Evolutionary conservation across 2,329 filamentous ascomycete genomes (phyloP).

Genomic region (Nigrospora oryzae): DNA sequence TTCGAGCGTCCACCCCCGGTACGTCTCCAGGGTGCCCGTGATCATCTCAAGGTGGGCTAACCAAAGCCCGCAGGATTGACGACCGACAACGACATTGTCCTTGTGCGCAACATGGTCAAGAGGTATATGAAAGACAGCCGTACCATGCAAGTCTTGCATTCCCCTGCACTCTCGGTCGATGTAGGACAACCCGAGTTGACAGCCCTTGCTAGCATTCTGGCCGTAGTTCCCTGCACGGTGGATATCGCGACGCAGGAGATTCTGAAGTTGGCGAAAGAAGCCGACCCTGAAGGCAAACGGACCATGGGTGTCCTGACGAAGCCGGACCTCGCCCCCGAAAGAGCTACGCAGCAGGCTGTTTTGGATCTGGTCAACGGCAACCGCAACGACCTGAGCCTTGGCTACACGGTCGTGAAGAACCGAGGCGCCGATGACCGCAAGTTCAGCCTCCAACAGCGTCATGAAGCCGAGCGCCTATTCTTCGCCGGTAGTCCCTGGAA

Average conservation of each 20-base stretch:
- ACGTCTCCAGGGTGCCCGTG: neutral
- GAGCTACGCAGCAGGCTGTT: constrained; percentile 21
- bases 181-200: neutral
- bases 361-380: constrained; percentile 29
- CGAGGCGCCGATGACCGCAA: constrained; percentile 28
- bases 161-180: neutral
- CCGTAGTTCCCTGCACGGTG: constrained; percentile 30
- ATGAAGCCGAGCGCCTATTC: constrained; percentile 20
- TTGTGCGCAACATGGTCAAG: constrained; percentile 11
- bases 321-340: constrained; percentile 40
- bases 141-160: constrained; percentile 24
- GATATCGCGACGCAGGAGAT: constrained; percentile 34
- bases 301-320: constrained; percentile 49
- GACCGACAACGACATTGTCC: constrained; percentile 4
- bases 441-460: constrained; percentile 15
- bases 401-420: constrained; percentile 36
- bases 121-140: constrained; percentile 31
- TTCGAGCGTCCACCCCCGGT: constrained; percentile 1
- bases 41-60: neutral
- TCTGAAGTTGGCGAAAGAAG: constrained; percentile 23
- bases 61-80: constrained; percentile 1
- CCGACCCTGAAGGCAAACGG: constrained; percentile 28
- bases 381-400: constrained; percentile 27
- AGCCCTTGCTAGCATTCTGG: constrained; percentile 25
- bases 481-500: constrained; percentile 24